These are phyloP conservation scores for Blastocladiella britannica DNA, from an alignment of 192 early-diverging fungal genomes.

Conservation along the genomic window DNA sequence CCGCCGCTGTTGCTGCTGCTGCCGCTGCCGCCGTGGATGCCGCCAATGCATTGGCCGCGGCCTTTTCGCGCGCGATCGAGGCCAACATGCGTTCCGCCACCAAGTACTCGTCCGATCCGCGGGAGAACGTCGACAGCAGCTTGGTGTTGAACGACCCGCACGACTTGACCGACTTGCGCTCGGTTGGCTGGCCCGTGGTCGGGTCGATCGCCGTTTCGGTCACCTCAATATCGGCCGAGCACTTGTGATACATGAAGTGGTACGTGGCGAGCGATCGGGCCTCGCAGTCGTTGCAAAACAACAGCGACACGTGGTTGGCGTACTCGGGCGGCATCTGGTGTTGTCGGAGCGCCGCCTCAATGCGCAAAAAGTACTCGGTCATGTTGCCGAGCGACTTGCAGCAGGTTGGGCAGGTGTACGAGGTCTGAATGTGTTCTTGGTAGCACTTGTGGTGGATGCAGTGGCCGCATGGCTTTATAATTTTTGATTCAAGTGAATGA, in stretches of 20 bases:
- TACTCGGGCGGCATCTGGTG: conserved; percentile 87
- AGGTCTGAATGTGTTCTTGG: conserved; percentile 59
- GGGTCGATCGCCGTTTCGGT: not conserved
- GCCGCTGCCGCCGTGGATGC: conserved; percentile 4
- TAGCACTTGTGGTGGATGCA: conserved; percentile 78
- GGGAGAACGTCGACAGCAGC: conserved; percentile 36
- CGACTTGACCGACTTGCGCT: conserved; percentile 3
- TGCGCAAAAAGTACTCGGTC: conserved; percentile 51
- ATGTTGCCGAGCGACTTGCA: conserved; percentile 77
- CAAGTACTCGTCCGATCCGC: not conserved
- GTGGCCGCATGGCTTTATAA: conserved; percentile 60
- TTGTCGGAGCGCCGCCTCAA: conserved; percentile 54
- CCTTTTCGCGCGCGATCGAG: conserved; percentile 8
- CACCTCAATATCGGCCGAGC: conserved; percentile 12
- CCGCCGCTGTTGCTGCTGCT: not conserved
- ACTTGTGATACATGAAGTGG: conserved; percentile 95
- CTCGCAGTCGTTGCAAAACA: conserved; percentile 94
- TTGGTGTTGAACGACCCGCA: conserved; percentile 86
- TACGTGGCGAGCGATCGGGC: conserved; percentile 60
- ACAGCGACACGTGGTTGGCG: conserved; percentile 36
- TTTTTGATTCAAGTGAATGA: not conserved
- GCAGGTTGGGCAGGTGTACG: conserved; percentile 91
- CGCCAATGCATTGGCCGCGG: conserved; percentile 9
- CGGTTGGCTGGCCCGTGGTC: not conserved
- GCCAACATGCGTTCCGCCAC: conserved; percentile 3